Conservation (phyloP, 2,329 filamentous ascomycete species). For the Fusarium burgessii region DNA sequence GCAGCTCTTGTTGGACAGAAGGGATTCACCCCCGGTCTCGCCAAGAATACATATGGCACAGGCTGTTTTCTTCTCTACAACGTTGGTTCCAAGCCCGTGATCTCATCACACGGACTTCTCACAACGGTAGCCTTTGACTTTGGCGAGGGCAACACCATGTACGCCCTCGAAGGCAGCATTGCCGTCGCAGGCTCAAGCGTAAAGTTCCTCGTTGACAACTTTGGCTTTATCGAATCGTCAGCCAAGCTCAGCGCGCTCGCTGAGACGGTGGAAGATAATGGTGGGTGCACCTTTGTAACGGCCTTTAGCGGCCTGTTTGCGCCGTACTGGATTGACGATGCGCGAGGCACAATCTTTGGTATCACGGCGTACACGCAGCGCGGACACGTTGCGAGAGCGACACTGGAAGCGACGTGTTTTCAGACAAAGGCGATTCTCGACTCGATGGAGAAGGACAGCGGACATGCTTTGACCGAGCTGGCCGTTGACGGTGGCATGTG, state of each 20-base stretch:
- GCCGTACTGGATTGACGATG: slow-evolving; percentile 88
- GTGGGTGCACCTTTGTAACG: slow-evolving; percentile 81
- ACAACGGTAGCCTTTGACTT: slow-evolving; percentile 85
- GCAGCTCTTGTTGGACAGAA: slow-evolving; percentile 84
- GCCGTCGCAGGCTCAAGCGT: slow-evolving; percentile 82
- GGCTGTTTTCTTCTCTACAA: slow-evolving; percentile 89
- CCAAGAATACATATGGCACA: slow-evolving; percentile 89
- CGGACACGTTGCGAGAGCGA: slow-evolving; percentile 83
- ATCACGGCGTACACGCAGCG: slow-evolving; percentile 82
- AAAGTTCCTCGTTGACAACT: slow-evolving; percentile 73
- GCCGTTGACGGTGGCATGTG: slow-evolving; percentile 88
- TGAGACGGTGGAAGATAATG: slow-evolving; percentile 71
- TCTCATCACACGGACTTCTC: slow-evolving; percentile 81
- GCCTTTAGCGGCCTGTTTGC: slow-evolving; percentile 86
- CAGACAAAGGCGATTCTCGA: slow-evolving; percentile 86
- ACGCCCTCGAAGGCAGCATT: slow-evolving; percentile 82
- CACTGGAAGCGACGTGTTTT: slow-evolving; percentile 84
- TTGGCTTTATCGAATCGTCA: slow-evolving; percentile 65
- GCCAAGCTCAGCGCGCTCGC: slow-evolving; percentile 60
- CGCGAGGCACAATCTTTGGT: slow-evolving; percentile 82
- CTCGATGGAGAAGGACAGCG: slow-evolving; percentile 84
- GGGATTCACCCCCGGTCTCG: slow-evolving; percentile 79
- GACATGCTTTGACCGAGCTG: slow-evolving; percentile 77
- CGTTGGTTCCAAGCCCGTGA: slow-evolving; percentile 81
- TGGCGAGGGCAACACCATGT: slow-evolving; percentile 73